Percentiles rank a stretch among this genome's conserved stretches.
These are phyloP conservation scores for Amylocarpus encephaloides DNA, from an alignment of 2,329 filamentous ascomycete genomes.

Conservation along the genomic window DNA sequence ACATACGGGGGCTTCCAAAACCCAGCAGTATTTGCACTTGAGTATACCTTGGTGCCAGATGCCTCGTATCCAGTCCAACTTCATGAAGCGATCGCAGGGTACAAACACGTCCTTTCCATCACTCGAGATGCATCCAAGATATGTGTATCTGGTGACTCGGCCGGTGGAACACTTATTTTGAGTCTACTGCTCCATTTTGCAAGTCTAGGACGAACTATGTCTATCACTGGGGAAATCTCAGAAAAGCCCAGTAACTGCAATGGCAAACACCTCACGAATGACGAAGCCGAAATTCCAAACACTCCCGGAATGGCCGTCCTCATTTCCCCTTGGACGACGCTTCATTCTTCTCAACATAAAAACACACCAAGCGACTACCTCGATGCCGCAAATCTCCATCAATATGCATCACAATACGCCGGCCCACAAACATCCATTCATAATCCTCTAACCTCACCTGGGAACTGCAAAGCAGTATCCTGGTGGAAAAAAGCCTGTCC, in stretches of 20 bases:
- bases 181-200: slow-evolving; percentile 65
- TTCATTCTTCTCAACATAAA: slow-evolving; percentile 60
- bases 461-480: slow-evolving; percentile 56
- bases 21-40: slow-evolving; percentile 71
- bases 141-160: slow-evolving; percentile 72
- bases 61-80: slow-evolving; percentile 67
- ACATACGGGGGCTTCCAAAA: slow-evolving; percentile 61
- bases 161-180: slow-evolving; percentile 67
- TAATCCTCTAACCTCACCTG: slow-evolving; percentile 62
- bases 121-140: slow-evolving; percentile 52
- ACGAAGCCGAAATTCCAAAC: slow-evolving; percentile 1
- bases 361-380: slow-evolving; percentile 73
- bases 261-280: slow-evolving; percentile 1
- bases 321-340: slow-evolving; percentile 75
- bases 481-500: slow-evolving; percentile 66
- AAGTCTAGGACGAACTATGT: background rate
- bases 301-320: slow-evolving; percentile 58
- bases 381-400: slow-evolving; percentile 56
- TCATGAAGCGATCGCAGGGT: slow-evolving; percentile 62
- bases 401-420: slow-evolving; percentile 65
- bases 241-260: background rate
- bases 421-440: slow-evolving; percentile 42
- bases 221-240: background rate
- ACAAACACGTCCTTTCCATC: slow-evolving; percentile 60
- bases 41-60: slow-evolving; percentile 70